phyloP scores from a whole-genome alignment of 1,139 yeast genomes.

The Pichia kudriavzevii region DNA sequence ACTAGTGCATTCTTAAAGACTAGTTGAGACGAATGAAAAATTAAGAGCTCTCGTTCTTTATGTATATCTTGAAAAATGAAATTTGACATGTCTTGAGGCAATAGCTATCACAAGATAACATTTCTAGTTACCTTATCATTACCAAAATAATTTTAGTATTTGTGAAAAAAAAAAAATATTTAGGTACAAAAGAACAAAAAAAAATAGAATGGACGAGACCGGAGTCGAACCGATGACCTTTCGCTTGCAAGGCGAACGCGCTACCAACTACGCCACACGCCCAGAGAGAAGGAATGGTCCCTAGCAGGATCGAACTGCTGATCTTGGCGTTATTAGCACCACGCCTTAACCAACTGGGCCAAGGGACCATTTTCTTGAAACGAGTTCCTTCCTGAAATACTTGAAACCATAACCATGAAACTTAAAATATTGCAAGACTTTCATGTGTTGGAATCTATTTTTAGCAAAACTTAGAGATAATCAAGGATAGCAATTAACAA shows the following conservation, averaged over 20 bases:
- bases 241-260: conserved; percentile 63
- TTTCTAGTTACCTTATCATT: too few species aligned
- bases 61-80: conserved; percentile 12
- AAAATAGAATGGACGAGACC: conserved; percentile 7
- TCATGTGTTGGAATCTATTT: too few species aligned
- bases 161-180: neutral
- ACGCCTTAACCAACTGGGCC: conserved; percentile 92
- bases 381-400: too few species aligned
- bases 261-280: conserved; percentile 60
- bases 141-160: too few species aligned
- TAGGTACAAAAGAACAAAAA: neutral
- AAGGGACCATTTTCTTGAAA: conserved; percentile 44
- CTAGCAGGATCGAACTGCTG: conserved; percentile 58
- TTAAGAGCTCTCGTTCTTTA: neutral
- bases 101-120: too few species aligned
- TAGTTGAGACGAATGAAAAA: neutral
- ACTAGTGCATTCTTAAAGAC: conserved; percentile 1
- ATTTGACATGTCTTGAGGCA: too few species aligned
- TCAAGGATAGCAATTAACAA: too few species aligned
- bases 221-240: conserved; percentile 64
- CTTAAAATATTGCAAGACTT: too few species aligned
- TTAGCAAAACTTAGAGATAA: too few species aligned
- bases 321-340: conserved; percentile 70
- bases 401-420: too few species aligned
- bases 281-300: conserved; percentile 43